phyloP scores from a whole-genome alignment of 441 rosid genomes.

The Viola pubescens region DNA sequence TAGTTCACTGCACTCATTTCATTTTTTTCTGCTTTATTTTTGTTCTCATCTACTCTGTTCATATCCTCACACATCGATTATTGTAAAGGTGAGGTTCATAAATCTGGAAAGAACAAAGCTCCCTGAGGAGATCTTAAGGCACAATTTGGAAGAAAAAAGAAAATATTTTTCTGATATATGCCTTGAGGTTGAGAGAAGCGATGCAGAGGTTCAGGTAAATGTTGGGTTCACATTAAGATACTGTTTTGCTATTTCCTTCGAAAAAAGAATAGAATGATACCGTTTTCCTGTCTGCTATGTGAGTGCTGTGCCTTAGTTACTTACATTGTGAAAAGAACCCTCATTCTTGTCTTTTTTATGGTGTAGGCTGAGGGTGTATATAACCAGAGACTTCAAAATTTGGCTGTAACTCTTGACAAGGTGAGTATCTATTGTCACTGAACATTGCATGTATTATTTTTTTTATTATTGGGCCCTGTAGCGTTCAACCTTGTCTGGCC shows the following conservation, averaged over 20 bases:
- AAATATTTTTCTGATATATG: slow-evolving; percentile 68
- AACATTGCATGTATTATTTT: neutral
- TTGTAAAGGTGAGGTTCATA: slow-evolving; percentile 89
- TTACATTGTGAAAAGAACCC: slow-evolving; percentile 8
- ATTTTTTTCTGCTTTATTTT: neutral
- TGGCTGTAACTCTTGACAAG: slow-evolving; percentile 99
- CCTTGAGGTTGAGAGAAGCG: slow-evolving; percentile 91
- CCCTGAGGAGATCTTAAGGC: slow-evolving; percentile 83
- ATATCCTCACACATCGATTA: slow-evolving; percentile 17
- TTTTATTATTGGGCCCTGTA: neutral
- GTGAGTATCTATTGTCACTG: slow-evolving; percentile 24
- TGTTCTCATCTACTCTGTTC: neutral
- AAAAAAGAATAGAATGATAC: neutral
- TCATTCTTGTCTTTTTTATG: slow-evolving; percentile 20
- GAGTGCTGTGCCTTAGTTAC: slow-evolving; percentile 4
- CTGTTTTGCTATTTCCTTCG: neutral
- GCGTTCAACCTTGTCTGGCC: no score
- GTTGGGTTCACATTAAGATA: neutral
- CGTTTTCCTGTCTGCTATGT: neutral
- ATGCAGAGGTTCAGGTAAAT: slow-evolving; percentile 97
- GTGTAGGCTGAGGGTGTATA: slow-evolving; percentile 98
- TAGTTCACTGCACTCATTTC: slow-evolving; percentile 21
- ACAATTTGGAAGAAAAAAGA: slow-evolving; percentile 90
- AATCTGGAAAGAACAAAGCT: slow-evolving; percentile 95
- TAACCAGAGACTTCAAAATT: slow-evolving; percentile 99